A percentile compares a stretch with the other conserved stretches of the same genome.
phyloP scores from a whole-genome alignment of 2,329 filamentous ascomycete genomes.

The Chaetomiaceae sp. region DNA sequence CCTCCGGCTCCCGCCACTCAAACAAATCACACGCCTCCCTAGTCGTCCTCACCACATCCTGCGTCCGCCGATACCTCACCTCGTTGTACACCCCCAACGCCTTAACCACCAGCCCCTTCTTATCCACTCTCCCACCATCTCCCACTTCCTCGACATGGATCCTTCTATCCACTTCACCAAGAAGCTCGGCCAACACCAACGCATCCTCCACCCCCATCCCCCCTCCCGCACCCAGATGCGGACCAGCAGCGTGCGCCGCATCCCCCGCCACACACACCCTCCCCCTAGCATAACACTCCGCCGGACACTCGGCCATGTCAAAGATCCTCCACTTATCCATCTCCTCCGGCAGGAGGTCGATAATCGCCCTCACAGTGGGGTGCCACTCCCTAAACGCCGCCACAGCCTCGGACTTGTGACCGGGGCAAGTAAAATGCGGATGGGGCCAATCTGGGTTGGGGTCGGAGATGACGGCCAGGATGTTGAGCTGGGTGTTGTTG shows the following conservation, averaged over 20 bases:
- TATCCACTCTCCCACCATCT: not conserved
- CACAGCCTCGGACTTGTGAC: constrained; percentile 37
- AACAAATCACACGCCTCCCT: constrained; percentile 38
- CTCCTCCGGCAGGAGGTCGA: constrained; percentile 43
- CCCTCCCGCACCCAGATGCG: constrained; percentile 53
- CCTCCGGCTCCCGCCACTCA: constrained; percentile 32
- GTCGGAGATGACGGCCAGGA: constrained; percentile 45
- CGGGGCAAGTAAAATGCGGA: constrained; percentile 29
- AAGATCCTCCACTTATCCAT: constrained; percentile 51
- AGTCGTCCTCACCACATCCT: constrained; percentile 41
- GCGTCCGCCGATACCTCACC: constrained; percentile 37
- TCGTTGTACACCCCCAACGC: constrained; percentile 38
- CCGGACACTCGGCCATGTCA: constrained; percentile 44
- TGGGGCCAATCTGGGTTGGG: constrained; percentile 24
- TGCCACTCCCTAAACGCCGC: constrained; percentile 42
- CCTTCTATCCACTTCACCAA: constrained; percentile 23
- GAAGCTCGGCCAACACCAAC: constrained; percentile 38
- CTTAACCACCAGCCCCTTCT: constrained; percentile 10
- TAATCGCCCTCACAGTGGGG: constrained; percentile 33
- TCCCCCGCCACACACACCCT: constrained; percentile 49
- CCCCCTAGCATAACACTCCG: constrained; percentile 40
- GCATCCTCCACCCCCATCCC: constrained; percentile 55
- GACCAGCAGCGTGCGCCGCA: constrained; percentile 52
- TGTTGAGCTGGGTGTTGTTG: constrained; percentile 52
- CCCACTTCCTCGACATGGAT: too few relatives aligned